A percentile compares a stretch with the other conserved stretches of the same genome.
These are phyloP conservation scores for Mycena galopus DNA, from an alignment of 768 basidiomycete species.

Conservation along the genomic window DNA sequence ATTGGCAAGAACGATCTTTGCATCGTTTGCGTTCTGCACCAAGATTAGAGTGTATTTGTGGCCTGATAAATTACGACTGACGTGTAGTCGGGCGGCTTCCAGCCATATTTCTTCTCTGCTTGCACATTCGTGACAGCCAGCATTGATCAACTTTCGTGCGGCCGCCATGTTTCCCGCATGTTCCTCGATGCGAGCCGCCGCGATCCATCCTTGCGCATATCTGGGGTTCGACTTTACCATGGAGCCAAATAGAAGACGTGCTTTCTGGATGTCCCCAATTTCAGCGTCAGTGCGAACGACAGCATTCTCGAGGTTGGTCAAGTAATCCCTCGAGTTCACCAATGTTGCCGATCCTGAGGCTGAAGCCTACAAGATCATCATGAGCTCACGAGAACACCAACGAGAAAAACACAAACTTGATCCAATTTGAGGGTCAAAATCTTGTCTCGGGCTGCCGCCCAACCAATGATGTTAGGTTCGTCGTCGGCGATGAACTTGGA, in stretches of 20 bases:
- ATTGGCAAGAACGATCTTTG: background rate
- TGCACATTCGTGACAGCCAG: conserved; percentile 94
- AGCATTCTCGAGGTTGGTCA: background rate
- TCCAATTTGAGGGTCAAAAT: background rate
- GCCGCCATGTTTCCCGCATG: conserved; percentile 96
- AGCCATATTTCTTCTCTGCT: conserved; percentile 98
- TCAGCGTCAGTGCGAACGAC: background rate
- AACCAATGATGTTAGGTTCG: background rate
- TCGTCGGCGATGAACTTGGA: background rate
- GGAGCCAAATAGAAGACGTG: conserved; percentile 93
- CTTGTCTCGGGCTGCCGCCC: background rate
- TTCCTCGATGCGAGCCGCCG: conserved; percentile 90
- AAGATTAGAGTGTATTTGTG: background rate
- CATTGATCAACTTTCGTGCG: conserved; percentile 91
- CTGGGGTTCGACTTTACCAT: conserved; percentile 97
- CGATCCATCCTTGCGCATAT: conserved; percentile 96
- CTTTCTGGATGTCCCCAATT: conserved; percentile 98
- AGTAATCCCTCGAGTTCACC: background rate
- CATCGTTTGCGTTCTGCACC: background rate
- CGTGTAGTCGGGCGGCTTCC: conserved; percentile 93
- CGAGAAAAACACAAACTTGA: background rate
- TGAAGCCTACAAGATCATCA: background rate
- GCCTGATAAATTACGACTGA: conserved; percentile 51
- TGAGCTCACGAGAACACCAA: background rate
- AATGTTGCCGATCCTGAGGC: background rate